These are phyloP conservation scores for Myriosclerotinia scirpicola DNA, from an alignment of 2,329 filamentous ascomycete genomes.

Conservation along the genomic window DNA sequence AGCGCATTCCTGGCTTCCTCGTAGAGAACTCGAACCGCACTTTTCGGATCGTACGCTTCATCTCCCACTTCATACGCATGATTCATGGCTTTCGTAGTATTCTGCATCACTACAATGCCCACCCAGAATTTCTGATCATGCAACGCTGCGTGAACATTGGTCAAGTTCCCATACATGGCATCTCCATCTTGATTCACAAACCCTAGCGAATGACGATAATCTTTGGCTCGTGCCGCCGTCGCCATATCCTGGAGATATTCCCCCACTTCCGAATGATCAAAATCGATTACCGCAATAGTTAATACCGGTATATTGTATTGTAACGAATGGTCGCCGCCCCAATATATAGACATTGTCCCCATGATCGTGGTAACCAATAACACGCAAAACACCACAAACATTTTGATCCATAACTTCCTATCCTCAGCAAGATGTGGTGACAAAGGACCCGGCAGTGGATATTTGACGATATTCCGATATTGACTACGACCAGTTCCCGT, in stretches of 20 bases:
- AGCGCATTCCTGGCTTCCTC: constrained; percentile 29
- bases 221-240: constrained; percentile 16
- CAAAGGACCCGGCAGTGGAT: constrained; percentile 23
- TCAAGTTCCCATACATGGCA: constrained; percentile 24
- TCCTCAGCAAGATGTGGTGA: constrained; percentile 25
- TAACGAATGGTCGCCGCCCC: constrained; percentile 28
- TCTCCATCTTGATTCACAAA: constrained; percentile 26
- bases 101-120: constrained; percentile 26
- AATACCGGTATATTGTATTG: constrained; percentile 28
- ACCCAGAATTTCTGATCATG: constrained; percentile 30
- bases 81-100: constrained; percentile 31
- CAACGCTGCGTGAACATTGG: constrained; percentile 21
- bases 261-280: constrained; percentile 29
- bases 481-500: not conserved
- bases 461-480: constrained; percentile 12
- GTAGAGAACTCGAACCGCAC: constrained; percentile 27
- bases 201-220: constrained; percentile 25
- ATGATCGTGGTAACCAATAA: constrained; percentile 27
- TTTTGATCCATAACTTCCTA: constrained; percentile 30
- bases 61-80: constrained; percentile 26
- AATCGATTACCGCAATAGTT: constrained; percentile 30
- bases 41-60: constrained; percentile 25
- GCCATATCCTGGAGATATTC: constrained; percentile 27
- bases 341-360: constrained; percentile 30
- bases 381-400: constrained; percentile 25